Evolutionary conservation across 345 rosid genomes (phyloP), one percentile per base, ranked within the genome.

Genomic region (Citrus sp.): DNA sequence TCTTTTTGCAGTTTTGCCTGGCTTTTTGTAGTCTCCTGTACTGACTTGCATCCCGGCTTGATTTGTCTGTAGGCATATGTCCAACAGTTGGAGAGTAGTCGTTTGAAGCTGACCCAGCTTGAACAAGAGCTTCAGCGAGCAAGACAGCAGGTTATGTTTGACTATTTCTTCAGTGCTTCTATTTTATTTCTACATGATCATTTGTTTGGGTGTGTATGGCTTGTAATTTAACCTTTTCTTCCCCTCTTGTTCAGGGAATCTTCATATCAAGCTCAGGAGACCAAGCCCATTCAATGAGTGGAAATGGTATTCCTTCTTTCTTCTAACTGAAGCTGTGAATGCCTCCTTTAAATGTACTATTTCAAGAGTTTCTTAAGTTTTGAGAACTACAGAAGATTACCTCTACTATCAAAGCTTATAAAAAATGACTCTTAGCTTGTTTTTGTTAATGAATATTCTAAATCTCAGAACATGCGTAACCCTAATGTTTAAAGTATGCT

Each of bases 41-140:
- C 22, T 78, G 32, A 79, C 63, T 74, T 78, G 56, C 46, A 42
- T 65, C 38, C 58, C 25, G 61, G 66, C 16, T 70, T 77, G 37
- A 49, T 82, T 82, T 62, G n/a, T 66, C 56, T 37, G 25, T 77
- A 97, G 99, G 98, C 98, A 2, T 94, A 94, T 82, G 99, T 97
- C 80, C 99, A 97, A 86, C 99, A 94, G 84, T 88, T 97, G 81
- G 99, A 97, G 81, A 97, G 91, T 79, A 97, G 98, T 81, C 96
- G 98, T 66, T 82, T 97, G 87, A 97, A 97, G 91, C 87, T 94
- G 77, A 92, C 93, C 24, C 99, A 97, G 83, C 87, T 97, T 75
- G 98, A 97, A 86, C 99, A 94, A 88, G 99, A 94, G 85, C 90
- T 97, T 62, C 99, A 94, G 84, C 91, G 99, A 76, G 98, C 99